phyloP scores from a whole-genome alignment of 1,139 yeast species.

The Insectozyma bohioensis region DNA sequence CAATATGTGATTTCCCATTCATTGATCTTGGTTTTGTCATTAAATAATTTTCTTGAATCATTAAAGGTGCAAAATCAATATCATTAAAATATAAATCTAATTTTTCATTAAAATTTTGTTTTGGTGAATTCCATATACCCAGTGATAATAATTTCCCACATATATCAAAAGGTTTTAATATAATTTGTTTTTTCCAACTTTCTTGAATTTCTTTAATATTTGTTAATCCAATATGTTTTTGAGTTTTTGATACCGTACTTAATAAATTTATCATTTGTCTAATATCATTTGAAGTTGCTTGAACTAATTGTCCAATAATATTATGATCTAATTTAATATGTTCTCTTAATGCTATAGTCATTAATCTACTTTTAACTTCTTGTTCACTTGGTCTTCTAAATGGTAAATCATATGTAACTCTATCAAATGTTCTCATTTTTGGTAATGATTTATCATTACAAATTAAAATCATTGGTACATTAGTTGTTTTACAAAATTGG shows the following conservation, averaged over 20 bases:
- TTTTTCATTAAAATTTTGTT: slow-evolving; percentile 71
- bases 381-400: slow-evolving; percentile 87
- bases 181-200: slow-evolving; percentile 85
- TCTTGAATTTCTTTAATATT: slow-evolving; percentile 52
- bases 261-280: slow-evolving; percentile 90
- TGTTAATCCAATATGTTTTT: slow-evolving; percentile 56
- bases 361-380: slow-evolving; percentile 77
- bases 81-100: slow-evolving; percentile 91
- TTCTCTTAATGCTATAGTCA: slow-evolving; percentile 90
- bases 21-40: slow-evolving; percentile 56
- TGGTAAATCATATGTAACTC: slow-evolving; percentile 76
- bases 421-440: slow-evolving; percentile 94
- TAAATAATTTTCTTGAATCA: slow-evolving; percentile 94
- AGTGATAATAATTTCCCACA: slow-evolving; percentile 61
- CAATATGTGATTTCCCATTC: slow-evolving; percentile 44
- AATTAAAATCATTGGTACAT: slow-evolving; percentile 86
- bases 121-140: slow-evolving; percentile 16
- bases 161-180: slow-evolving; percentile 93
- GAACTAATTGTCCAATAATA: slow-evolving; percentile 80
- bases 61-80: slow-evolving; percentile 89
- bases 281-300: slow-evolving; percentile 85
- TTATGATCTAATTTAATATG: slow-evolving; percentile 76
- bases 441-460: slow-evolving; percentile 93
- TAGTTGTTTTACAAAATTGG: slow-evolving; percentile 77
- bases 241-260: slow-evolving; percentile 78